Evolutionary conservation across 2,329 filamentous ascomycete genomes (phyloP).

Genomic region (Microcera coccophila): DNA sequence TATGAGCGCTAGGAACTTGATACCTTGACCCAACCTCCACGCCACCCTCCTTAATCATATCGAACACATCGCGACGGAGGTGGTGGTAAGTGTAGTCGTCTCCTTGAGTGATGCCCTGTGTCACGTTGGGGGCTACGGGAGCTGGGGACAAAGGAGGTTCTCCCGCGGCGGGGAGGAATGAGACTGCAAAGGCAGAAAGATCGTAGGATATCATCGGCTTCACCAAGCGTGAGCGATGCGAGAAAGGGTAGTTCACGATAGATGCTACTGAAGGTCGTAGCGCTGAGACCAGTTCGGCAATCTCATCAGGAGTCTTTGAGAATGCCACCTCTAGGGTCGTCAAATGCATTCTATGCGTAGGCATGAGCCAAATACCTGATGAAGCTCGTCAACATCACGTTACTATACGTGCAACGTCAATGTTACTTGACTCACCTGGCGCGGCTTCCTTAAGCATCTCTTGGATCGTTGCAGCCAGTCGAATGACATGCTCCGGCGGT

Average conservation of each 20-base stretch:
- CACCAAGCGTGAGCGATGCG: slow-evolving; percentile 69
- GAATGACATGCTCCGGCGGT: slow-evolving; percentile 67
- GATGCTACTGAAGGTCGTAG: slow-evolving; percentile 54
- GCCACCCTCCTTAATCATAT: slow-evolving; percentile 56
- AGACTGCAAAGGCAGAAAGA: slow-evolving; percentile 77
- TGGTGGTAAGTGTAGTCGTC: slow-evolving; percentile 87
- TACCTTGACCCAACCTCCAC: slow-evolving; percentile 75
- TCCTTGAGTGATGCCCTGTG: slow-evolving; percentile 39
- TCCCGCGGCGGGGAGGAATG: slow-evolving; percentile 75
- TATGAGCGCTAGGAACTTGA: slow-evolving; percentile 82
- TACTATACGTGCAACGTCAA: background rate
- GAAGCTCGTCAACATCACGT: background rate
- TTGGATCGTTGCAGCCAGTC: slow-evolving; percentile 67
- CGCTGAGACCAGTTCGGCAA: slow-evolving; percentile 56
- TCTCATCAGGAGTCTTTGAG: slow-evolving; percentile 66
- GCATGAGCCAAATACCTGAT: slow-evolving; percentile 82
- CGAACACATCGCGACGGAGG: slow-evolving; percentile 73
- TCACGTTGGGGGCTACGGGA: slow-evolving; percentile 36
- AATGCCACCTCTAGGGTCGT: slow-evolving; percentile 84
- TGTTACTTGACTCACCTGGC: slow-evolving; percentile 58
- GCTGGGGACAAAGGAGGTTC: slow-evolving; percentile 45
- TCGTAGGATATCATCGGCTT: slow-evolving; percentile 84
- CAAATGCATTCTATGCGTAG: slow-evolving; percentile 71
- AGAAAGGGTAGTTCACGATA: slow-evolving; percentile 63
- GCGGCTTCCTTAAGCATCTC: slow-evolving; percentile 58